phyloP scores from a whole-genome alignment of 2,329 filamentous ascomycete genomes.

The Claviceps africana region DNA sequence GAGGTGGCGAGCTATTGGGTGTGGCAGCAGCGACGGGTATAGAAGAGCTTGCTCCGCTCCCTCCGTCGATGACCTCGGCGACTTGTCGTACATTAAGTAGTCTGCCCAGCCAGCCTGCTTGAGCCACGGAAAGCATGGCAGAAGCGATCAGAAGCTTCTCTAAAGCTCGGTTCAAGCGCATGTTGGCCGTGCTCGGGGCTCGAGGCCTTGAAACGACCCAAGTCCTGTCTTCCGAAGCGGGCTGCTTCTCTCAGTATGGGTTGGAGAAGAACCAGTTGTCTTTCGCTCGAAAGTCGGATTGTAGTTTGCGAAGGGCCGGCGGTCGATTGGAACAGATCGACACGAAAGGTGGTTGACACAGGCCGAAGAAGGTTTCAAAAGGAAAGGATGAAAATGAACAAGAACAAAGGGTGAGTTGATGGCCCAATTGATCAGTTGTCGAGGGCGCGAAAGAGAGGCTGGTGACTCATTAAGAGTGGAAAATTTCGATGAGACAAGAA shows the following conservation, averaged over 20 bases:
- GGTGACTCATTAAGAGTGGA: background rate
- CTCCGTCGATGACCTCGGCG: slow-evolving; percentile 5
- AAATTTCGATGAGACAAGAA: background rate
- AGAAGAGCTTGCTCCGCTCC: background rate
- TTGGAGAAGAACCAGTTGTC: background rate
- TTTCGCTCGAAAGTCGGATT: background rate
- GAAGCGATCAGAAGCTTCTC: slow-evolving; percentile 36
- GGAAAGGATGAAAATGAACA: background rate
- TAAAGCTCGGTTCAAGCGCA: slow-evolving; percentile 33
- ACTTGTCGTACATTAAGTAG: slow-evolving; percentile 11
- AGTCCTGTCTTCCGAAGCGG: background rate
- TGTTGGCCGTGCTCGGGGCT: slow-evolving; percentile 11
- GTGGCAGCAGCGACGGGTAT: background rate
- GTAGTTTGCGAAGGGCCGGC: background rate
- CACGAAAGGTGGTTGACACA: background rate
- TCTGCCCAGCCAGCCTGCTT: slow-evolving; percentile 23
- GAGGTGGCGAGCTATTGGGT: background rate
- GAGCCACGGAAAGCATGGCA: slow-evolving; percentile 30
- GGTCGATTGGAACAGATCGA: background rate
- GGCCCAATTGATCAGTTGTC: background rate
- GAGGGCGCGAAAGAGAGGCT: background rate
- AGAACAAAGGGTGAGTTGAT: background rate
- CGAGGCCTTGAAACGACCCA: background rate
- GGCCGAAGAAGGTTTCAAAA: background rate
- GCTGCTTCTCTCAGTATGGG: background rate